These are phyloP conservation scores for Botrytis sinoallii DNA, from an alignment of 2,329 filamentous ascomycete genomes.

Conservation along the genomic window DNA sequence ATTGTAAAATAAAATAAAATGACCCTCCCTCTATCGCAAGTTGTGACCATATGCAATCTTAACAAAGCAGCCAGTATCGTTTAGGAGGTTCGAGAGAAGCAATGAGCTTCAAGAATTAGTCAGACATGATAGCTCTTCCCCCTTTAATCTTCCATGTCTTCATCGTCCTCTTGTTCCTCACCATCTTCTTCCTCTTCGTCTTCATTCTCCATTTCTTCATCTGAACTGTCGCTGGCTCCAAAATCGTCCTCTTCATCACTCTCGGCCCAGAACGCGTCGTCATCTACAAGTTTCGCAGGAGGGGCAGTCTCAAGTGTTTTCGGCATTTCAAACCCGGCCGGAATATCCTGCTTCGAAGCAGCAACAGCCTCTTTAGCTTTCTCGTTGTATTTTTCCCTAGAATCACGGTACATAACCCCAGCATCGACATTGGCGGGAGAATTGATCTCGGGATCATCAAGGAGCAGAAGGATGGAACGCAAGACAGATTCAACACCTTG, in stretches of 20 bases:
- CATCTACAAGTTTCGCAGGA: constrained; percentile 62
- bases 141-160: constrained; percentile 28
- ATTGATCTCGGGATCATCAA: constrained; percentile 91
- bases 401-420: constrained; percentile 77
- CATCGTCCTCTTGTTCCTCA: constrained; percentile 50
- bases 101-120: constrained; percentile 6
- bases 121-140: constrained; percentile 12
- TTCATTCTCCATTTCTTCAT: constrained; percentile 56
- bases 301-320: constrained; percentile 62
- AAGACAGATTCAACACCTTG: constrained; percentile 94
- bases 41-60: constrained; percentile 6
- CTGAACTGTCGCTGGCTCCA: constrained; percentile 65
- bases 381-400: constrained; percentile 65
- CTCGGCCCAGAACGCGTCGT: constrained; percentile 81
- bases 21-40: constrained; percentile 5
- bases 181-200: constrained; percentile 56
- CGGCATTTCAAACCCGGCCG: constrained; percentile 77
- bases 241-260: constrained; percentile 76
- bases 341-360: constrained; percentile 74
- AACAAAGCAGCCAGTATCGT: not conserved
- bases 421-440: constrained; percentile 96
- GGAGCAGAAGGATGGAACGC: constrained; percentile 83
- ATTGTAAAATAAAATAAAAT: constrained; percentile 26
- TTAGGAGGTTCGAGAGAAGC: not conserved
- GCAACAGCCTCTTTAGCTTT: constrained; percentile 69